A percentile compares a stretch with the other conserved stretches of the same genome.
These are phyloP conservation scores for Malassezia dermatis DNA, from an alignment of 1,284 basidiomycete species.

Conservation along the genomic window DNA sequence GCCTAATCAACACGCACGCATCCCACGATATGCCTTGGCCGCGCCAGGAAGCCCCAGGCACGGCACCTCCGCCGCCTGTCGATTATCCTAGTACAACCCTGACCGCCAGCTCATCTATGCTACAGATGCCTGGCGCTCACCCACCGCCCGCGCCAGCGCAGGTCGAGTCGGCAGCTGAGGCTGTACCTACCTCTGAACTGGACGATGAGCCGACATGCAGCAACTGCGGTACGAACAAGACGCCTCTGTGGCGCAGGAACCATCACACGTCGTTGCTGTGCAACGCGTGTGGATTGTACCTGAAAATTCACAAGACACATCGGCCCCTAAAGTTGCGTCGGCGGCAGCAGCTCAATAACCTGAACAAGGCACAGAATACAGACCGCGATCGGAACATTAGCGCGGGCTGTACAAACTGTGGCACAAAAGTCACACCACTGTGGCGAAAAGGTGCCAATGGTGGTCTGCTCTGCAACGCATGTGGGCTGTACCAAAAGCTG, in stretches of 20 bases:
- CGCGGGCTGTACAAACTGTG: conserved; percentile 41
- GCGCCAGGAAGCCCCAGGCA: background rate
- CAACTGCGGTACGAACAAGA: conserved; percentile 40
- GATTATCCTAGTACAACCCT: background rate
- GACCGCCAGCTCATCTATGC: background rate
- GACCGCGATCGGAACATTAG: background rate
- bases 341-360: conserved; percentile 28
- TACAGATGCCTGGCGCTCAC: background rate
- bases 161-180: background rate
- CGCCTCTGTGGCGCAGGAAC: conserved; percentile 41
- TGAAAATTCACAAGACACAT: conserved; percentile 42
- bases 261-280: conserved; percentile 37
- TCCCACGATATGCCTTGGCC: background rate
- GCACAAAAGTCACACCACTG: conserved; percentile 41
- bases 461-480: conserved; percentile 40
- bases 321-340: conserved; percentile 20
- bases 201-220: conserved; percentile 27
- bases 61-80: background rate
- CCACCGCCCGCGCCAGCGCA: background rate
- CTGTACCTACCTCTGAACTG: background rate
- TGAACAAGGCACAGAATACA: background rate
- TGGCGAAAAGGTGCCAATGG: conserved; percentile 42
- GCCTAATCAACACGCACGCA: background rate
- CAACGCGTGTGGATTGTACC: conserved; percentile 45
- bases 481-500: conserved; percentile 38